Evolutionary conservation across 2,329 filamentous ascomycete species (phyloP).

Genomic region (Chaetomium sp.): DNA sequence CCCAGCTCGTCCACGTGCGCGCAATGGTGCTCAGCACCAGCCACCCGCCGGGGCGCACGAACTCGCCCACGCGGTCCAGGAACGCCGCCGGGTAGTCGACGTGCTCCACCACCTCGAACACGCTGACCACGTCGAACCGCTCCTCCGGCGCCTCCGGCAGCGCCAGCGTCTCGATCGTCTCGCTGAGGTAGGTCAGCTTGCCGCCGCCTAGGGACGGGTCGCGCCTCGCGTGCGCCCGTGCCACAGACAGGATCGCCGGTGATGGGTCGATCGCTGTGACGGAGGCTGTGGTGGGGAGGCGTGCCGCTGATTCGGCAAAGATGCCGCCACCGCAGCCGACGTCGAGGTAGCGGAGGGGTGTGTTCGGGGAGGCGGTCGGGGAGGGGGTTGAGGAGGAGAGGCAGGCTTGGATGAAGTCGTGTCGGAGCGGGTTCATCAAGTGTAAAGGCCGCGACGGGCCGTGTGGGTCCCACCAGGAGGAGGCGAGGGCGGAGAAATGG

Average conservation of each 20-base stretch:
- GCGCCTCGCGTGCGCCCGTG: conserved; percentile 70
- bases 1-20: conserved; percentile 82
- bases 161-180: conserved; percentile 71
- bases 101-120: conserved; percentile 97
- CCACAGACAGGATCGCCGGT: conserved; percentile 71
- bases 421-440: conserved; percentile 95
- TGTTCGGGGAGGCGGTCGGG: conserved; percentile 5
- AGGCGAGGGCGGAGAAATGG: conserved; percentile 92
- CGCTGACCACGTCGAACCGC: conserved; percentile 75
- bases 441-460: conserved; percentile 90
- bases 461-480: conserved; percentile 95
- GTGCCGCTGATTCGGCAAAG: conserved; percentile 84
- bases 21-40: conserved; percentile 90
- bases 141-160: conserved; percentile 41
- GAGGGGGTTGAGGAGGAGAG: conserved; percentile 52
- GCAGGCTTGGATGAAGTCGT: conserved; percentile 84
- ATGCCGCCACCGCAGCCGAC: conserved; percentile 96
- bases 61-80: conserved; percentile 68
- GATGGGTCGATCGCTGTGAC: conserved; percentile 82
- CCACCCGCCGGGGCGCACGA: conserved; percentile 91
- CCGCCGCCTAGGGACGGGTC: conserved; percentile 65
- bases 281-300: conserved; percentile 61
- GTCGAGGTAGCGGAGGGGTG: conserved; percentile 73
- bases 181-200: conserved; percentile 73
- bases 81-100: conserved; percentile 76